Base-by-base conservation (phyloP, 129 eudicot genomes). In the Scalesia atractyloides region DNA sequence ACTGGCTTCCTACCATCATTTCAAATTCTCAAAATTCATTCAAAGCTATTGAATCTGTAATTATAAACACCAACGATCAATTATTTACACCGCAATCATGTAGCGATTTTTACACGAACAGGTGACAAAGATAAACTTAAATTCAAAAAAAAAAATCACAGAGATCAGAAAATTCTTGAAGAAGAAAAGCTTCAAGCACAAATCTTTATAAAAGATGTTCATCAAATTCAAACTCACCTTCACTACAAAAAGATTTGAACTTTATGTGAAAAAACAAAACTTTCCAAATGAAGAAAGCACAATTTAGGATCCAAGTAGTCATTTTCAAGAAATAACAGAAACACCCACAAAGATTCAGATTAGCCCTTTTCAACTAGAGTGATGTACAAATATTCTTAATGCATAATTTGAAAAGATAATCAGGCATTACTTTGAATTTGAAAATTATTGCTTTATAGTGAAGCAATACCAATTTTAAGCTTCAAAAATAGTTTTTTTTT, bases 191-290 rank as follows among this genome's bases (percentile, higher is more conserved):
- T 59, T 75, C 47, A 85, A 83, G 82, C 73, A 82, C 81, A 76
- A 20, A 81, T 83, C 89, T 88, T 83, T 83, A 76, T 72, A 66
- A 70, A 77, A 70, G 46, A 60, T 64, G 8, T 65, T 48, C 64
- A 69, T 49, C 18, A 66, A 73, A 73, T 53, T 63, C 61, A 73
- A 73, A 73, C 64, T 63, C 61, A 73, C 52, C 39, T 34, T 73
- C 43, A 62, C 43, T 61, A 39, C 47, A 63, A 63, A 74, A 69
- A 69, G 36, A 60, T 20, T 34, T 76, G 6, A 77, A 60, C 75
- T 68, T 76, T 76, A 76, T 34, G 46, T 19, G 11, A 77, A 69
- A 72, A 60, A 68, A 47, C 8, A 48, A 36, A 69, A 69, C 70
- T 77, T 77, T 71, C 53, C 33, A 14, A 9, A 64, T 53, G 58